Base-by-base conservation (phyloP, 805 yeast species). In the Saccharomyces jurei region DNA sequence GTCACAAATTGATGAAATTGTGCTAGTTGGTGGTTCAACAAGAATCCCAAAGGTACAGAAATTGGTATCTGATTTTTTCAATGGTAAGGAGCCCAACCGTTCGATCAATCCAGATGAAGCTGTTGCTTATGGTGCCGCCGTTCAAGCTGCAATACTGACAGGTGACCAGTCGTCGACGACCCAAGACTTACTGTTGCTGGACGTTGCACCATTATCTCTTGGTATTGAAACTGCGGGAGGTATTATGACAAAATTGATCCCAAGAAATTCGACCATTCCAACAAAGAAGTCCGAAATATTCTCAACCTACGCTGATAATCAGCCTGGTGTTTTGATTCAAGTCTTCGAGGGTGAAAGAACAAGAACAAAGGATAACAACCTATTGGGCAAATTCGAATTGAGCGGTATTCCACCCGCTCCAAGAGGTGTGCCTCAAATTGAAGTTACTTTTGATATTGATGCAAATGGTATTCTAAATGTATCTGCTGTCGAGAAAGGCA, bases 221-320 rank as follows among this genome's bases (percentile, higher is more conserved):
- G 98, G 98, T 84, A 90, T 91, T 77, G 97, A 91, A 81, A 91
- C 97, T 64, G 97, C 97, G 69, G 97, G 98, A 81, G 97, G 97
- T 84, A 91, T 90, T 77, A 90, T 91, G 96, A 91, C 97, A 75
- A 89, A 89, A 79, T 84, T 91, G 78, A 91, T 90, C 69, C 96
- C 96, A 76, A 86, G 97, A 81, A 90, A 90, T 84, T 86, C 96
- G 55, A 89, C 97, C 59, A 89, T 91, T 66, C 98, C 98, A 77
- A 88, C 96, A 75, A 90, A 90, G 84, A 91, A 91, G 81, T 89
- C 97, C 46, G 96, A 90, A 81, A 84, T 87, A 62, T 91, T 91
- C 87, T 89, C 97, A 60, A 91, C 98, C 62, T 89, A 88, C 73
- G 92, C 97, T 67, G 97, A 91, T 77, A 90, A 91, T 84, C 97